Base-by-base conservation (phyloP, 139 green algal species). In the Coelastrella sp. region DNA sequence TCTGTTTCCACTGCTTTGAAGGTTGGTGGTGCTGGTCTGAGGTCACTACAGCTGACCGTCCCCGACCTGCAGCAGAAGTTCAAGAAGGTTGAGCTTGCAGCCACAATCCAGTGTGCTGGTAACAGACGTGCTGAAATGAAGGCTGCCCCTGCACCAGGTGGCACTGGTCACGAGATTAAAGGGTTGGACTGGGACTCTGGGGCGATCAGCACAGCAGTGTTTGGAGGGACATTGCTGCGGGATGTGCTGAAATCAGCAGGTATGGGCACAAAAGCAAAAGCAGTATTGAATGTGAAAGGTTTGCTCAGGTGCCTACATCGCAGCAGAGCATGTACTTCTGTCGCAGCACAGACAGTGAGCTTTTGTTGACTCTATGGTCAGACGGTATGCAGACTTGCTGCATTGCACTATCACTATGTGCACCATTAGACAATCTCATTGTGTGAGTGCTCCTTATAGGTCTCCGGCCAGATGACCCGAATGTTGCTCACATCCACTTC, bases 41-140 rank as follows among this genome's bases (percentile, higher is more conserved):
- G 89, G 71, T 66, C 79, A 9, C 57, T 96, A 60, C 76, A 90
- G 69, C 84, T 98, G 66, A 88, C 86, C 2, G 85, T 98, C 71
- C 84, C 93, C 2, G 90, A 96, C 53, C 89, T 98, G 40, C 89
- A 94, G 72, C 85, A 89, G 23, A 86, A 91, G 21, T 97, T 98
- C 87, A 92, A 92, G 51, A 93, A 94, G 85, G 90, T 94, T 89
- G 91, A 82, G 5, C 66, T 98, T 19, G 82, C 90, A 0, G 93
- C 94, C 45, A 96, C 93, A 1, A 50, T 98, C 68, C 92, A 98
- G 89, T 98, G 95, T 88, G 80, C 91, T 66, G 95, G 95, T 81
- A 98, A 98, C 90, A 88, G 96, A 27, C 91, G 96, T 27, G 89
- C 90, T 17, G 93, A 95, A 69, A 92, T 96, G 88, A 93, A 91